phyloP scores from a whole-genome alignment of 345 rosid species.

The Syzygium oleosum region DNA sequence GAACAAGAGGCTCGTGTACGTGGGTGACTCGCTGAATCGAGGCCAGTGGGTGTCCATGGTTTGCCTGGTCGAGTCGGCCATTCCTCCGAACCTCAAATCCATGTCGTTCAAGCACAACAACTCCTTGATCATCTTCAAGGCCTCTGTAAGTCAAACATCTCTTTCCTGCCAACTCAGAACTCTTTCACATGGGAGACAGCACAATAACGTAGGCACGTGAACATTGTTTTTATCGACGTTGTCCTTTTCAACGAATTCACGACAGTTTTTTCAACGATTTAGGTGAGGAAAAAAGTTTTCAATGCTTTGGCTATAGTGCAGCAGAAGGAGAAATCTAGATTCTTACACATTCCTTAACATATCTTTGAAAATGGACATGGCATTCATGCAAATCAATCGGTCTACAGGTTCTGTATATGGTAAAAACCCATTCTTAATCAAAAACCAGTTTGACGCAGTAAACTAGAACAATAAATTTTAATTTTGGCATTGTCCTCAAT shows the following conservation, averaged over 20 bases:
- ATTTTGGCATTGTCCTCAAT: neutral
- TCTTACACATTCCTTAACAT: neutral
- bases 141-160: neutral
- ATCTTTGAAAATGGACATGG: neutral
- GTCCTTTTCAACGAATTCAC: neutral
- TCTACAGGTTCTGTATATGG: neutral
- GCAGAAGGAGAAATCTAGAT: neutral
- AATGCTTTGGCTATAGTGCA: neutral
- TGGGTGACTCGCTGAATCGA: constrained; percentile 86
- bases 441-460: neutral
- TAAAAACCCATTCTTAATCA: neutral
- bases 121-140: constrained; percentile 15
- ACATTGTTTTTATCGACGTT: neutral
- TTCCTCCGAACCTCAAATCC: constrained; percentile 43
- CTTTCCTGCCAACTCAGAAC: neutral
- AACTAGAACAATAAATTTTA: neutral
- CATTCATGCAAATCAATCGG: neutral
- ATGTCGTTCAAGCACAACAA: constrained; percentile 55
- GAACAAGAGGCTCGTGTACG: constrained; percentile 86
- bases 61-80: constrained; percentile 61
- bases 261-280: neutral
- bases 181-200: neutral
- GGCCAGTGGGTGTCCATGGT: constrained; percentile 95
- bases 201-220: neutral
- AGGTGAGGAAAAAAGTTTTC: neutral